Percentiles rank a stretch among this genome's conserved stretches.
phyloP scores from a whole-genome alignment of 768 basidiomycete genomes.

The Hemileccinum impolitum region DNA sequence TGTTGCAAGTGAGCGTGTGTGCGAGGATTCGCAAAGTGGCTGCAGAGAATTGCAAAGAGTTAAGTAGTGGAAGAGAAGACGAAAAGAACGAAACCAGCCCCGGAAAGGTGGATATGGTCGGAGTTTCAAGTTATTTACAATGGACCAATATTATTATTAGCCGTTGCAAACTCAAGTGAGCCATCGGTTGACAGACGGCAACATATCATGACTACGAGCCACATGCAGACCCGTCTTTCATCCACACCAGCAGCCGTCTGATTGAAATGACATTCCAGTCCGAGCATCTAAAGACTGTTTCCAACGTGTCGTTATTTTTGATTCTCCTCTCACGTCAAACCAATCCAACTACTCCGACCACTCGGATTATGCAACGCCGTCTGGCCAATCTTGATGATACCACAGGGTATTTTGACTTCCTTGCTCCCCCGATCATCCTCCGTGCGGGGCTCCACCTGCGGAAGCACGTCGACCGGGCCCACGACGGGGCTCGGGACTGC shows the following conservation, averaged over 20 bases:
- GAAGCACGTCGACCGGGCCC: constrained; percentile 55
- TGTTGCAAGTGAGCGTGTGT: constrained; percentile 18
- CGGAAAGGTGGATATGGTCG: constrained; percentile 14
- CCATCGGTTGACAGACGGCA: no score
- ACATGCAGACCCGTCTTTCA: no score
- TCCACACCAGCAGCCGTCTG: no score
- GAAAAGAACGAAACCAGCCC: not conserved
- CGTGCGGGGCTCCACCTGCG: constrained; percentile 9
- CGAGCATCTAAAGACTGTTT: no score
- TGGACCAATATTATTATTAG: constrained; percentile 1
- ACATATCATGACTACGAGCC: no score
- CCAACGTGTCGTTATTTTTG: not conserved
- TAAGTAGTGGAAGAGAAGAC: constrained; percentile 2
- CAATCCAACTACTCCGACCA: constrained; percentile 92
- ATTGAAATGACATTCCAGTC: no score
- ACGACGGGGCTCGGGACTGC: constrained; percentile 65
- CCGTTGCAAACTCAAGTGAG: not conserved
- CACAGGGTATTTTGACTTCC: constrained; percentile 29
- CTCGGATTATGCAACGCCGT: constrained; percentile 89
- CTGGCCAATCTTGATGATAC: constrained; percentile 88
- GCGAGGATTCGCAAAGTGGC: constrained; percentile 11
- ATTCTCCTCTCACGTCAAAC: constrained; percentile 39
- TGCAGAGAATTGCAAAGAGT: not conserved
- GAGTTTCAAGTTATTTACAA: constrained; percentile 28
- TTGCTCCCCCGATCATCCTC: constrained; percentile 10